These are phyloP conservation scores for Lipomyces starkeyi DNA, from an alignment of 805 yeast species.

Conservation along the genomic window DNA sequence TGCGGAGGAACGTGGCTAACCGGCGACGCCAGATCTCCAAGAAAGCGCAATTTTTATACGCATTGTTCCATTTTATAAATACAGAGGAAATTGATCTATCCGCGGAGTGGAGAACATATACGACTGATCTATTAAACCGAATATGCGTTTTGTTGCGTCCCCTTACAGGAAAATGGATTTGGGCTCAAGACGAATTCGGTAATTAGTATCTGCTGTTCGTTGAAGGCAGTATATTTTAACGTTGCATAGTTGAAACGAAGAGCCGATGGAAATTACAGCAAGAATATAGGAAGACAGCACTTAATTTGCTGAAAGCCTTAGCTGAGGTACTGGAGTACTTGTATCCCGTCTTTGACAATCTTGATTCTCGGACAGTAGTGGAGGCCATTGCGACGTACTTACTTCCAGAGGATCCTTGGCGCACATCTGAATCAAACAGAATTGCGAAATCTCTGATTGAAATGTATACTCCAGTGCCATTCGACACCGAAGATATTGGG, in stretches of 20 bases:
- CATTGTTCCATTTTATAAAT: slow-evolving; percentile 3
- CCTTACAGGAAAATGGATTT: slow-evolving; percentile 25
- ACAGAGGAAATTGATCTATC: slow-evolving; percentile 3
- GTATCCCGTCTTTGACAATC: slow-evolving; percentile 3
- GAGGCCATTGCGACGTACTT: slow-evolving; percentile 21
- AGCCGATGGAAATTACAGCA: slow-evolving; percentile 28
- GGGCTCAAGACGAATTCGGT: slow-evolving; percentile 24
- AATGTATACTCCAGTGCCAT: neutral
- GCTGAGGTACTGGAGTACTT: slow-evolving; percentile 8
- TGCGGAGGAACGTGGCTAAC: neutral
- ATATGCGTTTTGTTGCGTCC: slow-evolving; percentile 22
- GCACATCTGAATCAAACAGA: neutral
- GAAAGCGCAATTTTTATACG: neutral
- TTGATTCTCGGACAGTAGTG: slow-evolving; percentile 5
- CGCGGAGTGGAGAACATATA: neutral
- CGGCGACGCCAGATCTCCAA: neutral
- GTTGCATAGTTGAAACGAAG: slow-evolving; percentile 20
- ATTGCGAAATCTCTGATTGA: slow-evolving; percentile 11
- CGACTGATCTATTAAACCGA: slow-evolving; percentile 5
- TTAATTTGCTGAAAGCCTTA: slow-evolving; percentile 13
- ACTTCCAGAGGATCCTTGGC: slow-evolving; percentile 24
- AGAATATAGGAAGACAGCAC: slow-evolving; percentile 16
- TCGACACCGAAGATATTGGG: slow-evolving; percentile 6
- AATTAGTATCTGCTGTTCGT: neutral
- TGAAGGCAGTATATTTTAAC: neutral